Conservation (phyloP, 129 eudicot species). For the Flaveria bidentis region DNA sequence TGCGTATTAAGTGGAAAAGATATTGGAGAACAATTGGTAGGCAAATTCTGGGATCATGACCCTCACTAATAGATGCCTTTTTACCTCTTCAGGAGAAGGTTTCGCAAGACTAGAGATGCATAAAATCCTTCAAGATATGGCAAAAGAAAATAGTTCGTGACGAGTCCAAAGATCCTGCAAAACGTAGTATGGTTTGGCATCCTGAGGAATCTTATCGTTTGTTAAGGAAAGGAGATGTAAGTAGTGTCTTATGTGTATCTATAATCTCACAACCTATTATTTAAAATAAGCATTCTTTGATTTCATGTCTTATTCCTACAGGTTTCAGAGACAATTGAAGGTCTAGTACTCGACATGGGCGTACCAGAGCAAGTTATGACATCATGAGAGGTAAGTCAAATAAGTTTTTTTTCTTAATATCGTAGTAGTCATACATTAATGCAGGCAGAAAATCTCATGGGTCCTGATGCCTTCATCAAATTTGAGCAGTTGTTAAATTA, state of each 20-base stretch:
- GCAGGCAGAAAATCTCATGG: no score
- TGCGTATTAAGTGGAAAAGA: background rate
- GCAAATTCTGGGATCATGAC: constrained; percentile 19
- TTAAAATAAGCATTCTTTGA: background rate
- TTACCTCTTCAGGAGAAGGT: background rate
- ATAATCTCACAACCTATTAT: background rate
- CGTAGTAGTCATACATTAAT: no score
- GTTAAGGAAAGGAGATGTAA: constrained; percentile 31
- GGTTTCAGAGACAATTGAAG: constrained; percentile 40
- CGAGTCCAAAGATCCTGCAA: constrained; percentile 12
- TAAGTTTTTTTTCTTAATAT: no score
- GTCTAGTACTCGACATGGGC: constrained; percentile 21
- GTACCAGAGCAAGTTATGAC: no score
- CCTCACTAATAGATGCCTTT: constrained; percentile 12
- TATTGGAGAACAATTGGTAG: background rate
- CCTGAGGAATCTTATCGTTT: constrained; percentile 8
- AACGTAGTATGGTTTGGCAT: constrained; percentile 4
- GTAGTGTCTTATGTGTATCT: constrained; percentile 9
- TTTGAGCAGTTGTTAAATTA: no score
- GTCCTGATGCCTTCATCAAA: no score
- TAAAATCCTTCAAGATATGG: constrained; percentile 25
- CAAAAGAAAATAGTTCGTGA: background rate
- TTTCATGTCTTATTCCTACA: background rate
- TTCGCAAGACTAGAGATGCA: background rate
- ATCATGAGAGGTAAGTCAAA: no score